These are phyloP conservation scores for Aspergillus glaucus DNA, from an alignment of 2,329 filamentous ascomycete genomes.

Conservation along the genomic window DNA sequence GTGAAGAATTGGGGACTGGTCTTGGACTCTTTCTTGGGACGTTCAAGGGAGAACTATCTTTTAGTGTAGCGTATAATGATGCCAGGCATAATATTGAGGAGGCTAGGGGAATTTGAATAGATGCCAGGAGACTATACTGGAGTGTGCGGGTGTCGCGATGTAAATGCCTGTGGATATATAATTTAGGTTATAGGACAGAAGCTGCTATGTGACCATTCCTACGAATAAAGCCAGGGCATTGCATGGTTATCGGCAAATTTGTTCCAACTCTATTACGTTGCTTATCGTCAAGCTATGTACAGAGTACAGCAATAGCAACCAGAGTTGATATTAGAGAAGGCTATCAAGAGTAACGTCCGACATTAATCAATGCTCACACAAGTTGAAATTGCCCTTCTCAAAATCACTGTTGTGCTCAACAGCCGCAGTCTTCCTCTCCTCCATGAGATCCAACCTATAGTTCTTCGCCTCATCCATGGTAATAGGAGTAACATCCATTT, in stretches of 20 bases:
- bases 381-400: slow-evolving; percentile 3
- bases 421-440: slow-evolving; percentile 7
- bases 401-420: slow-evolving; percentile 3
- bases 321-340: too few relatives aligned
- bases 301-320: too few relatives aligned
- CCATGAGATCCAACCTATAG: slow-evolving; percentile 22
- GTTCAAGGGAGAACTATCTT: slow-evolving; percentile 28
- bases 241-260: too few relatives aligned
- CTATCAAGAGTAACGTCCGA: too few relatives aligned
- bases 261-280: too few relatives aligned
- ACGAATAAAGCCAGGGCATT: too few relatives aligned
- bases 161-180: too few relatives aligned
- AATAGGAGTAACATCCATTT: slow-evolving; percentile 21
- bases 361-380: slow-evolving; percentile 10
- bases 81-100: slow-evolving; percentile 33
- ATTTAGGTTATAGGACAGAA: too few relatives aligned
- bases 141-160: too few relatives aligned
- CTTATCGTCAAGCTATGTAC: too few relatives aligned
- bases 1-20: slow-evolving; percentile 40
- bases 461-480: slow-evolving; percentile 31
- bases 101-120: slow-evolving; percentile 12
- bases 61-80: slow-evolving; percentile 41
- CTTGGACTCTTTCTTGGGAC: slow-evolving; percentile 37
- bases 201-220: too few relatives aligned
- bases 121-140: slow-evolving; percentile 9